phyloP scores from a whole-genome alignment of 148 eudicot species.

The Polygonum maritimum region DNA sequence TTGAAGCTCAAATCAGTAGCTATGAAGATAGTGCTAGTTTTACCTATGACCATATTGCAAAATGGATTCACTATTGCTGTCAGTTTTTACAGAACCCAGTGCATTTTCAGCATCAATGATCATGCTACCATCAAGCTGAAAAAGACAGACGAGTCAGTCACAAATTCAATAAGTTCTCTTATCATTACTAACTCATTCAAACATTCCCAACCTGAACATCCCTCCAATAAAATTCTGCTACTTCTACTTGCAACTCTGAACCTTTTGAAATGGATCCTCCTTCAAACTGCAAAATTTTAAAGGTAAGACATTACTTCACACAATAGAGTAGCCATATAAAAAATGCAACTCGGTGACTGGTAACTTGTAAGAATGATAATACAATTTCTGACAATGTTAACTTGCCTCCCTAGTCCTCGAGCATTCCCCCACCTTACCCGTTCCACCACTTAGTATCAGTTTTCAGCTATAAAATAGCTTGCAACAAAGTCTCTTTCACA shows the following conservation, averaged over 20 bases:
- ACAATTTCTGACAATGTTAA: not conserved
- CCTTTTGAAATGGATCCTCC: slow-evolving; percentile 88
- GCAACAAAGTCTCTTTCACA: not conserved
- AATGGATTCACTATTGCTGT: slow-evolving; percentile 42
- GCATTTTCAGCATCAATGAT: slow-evolving; percentile 63
- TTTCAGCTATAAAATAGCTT: not conserved
- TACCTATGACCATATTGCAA: slow-evolving; percentile 85
- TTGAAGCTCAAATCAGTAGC: not conserved
- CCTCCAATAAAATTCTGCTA: slow-evolving; percentile 84
- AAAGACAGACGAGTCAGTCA: slow-evolving; percentile 25
- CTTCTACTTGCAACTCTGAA: slow-evolving; percentile 87
- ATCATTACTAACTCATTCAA: not conserved
- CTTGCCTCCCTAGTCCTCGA: not conserved
- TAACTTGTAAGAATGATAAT: not conserved
- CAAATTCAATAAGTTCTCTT: slow-evolving; percentile 1
- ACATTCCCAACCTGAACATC: slow-evolving; percentile 63
- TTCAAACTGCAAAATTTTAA: slow-evolving; percentile 39
- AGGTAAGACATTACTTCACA: slow-evolving; percentile 8
- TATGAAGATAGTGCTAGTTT: not conserved
- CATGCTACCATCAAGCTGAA: slow-evolving; percentile 87
- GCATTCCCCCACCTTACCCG: not conserved
- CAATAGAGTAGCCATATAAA: not conserved
- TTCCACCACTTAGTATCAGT: not conserved
- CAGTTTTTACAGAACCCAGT: slow-evolving; percentile 46
- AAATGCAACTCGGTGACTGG: not conserved